A percentile compares a stretch with the other conserved stretches of the same genome.
phyloP scores from a whole-genome alignment of 1,284 basidiomycete genomes.

The Apiotrichum sp. region DNA sequence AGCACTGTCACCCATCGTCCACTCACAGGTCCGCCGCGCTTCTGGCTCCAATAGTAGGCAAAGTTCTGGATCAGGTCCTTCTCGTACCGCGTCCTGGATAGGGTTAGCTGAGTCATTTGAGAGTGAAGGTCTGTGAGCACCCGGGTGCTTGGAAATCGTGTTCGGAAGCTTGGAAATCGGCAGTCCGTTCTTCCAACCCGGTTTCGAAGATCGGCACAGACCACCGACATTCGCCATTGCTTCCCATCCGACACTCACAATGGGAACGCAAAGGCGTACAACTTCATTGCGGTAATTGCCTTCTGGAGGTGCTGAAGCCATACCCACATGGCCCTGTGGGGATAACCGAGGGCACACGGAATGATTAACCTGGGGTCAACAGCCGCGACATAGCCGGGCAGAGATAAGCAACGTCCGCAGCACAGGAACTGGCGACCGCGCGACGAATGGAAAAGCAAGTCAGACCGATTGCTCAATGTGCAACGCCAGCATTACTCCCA shows the following conservation, averaged over 20 bases:
- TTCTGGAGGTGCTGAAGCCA: not conserved
- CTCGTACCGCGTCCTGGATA: not conserved
- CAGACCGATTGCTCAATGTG: not conserved
- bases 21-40: slow-evolving; percentile 4
- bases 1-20: not conserved
- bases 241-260: not conserved
- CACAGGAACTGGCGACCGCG: not conserved
- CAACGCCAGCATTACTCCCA: not conserved
- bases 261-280: not conserved
- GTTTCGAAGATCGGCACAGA: too few species aligned
- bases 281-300: not conserved
- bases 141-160: too few species aligned
- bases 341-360: not conserved
- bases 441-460: not conserved
- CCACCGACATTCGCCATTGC: not conserved
- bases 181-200: too few species aligned
- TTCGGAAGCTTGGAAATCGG: too few species aligned
- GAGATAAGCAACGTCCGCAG: too few species aligned
- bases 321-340: not conserved
- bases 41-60: not conserved
- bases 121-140: too few species aligned
- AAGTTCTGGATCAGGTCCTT: not conserved
- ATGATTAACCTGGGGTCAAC: not conserved
- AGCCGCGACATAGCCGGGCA: not conserved
- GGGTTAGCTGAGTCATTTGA: too few species aligned